Evolutionary conservation across 2,329 filamentous ascomycete species (phyloP).

Genomic region (Herpotrichia juniperi): DNA sequence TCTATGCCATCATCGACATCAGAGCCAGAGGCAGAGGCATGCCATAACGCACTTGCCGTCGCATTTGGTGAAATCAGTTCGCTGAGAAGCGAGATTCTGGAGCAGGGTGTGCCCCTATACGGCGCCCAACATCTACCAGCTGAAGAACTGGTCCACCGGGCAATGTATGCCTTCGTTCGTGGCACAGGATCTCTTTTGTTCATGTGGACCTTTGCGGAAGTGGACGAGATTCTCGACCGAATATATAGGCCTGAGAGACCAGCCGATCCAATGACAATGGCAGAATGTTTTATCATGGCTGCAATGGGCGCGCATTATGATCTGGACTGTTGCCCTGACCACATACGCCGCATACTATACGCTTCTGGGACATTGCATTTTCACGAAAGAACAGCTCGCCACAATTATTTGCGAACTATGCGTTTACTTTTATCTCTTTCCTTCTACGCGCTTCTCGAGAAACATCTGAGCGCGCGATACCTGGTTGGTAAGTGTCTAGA

Average conservation of each 20-base stretch:
- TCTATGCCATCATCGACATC: conserved; percentile 25
- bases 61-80: conserved; percentile 43
- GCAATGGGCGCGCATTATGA: conserved; percentile 47
- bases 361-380: conserved; percentile 42
- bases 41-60: conserved; percentile 42
- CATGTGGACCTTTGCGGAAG: conserved; percentile 41
- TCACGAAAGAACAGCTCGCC: conserved; percentile 34
- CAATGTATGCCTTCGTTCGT: conserved; percentile 41
- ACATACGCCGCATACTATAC: conserved; percentile 36
- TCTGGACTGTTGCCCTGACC: conserved; percentile 40
- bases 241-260: conserved; percentile 35
- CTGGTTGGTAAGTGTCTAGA: conserved; percentile 35
- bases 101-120: conserved; percentile 28
- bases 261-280: conserved; percentile 40
- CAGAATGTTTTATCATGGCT: conserved; percentile 43
- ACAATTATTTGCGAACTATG: conserved; percentile 42
- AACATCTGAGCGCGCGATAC: conserved; percentile 47
- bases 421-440: conserved; percentile 42
- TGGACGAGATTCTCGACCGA: conserved; percentile 40
- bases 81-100: conserved; percentile 37
- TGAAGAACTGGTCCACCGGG: conserved; percentile 32
- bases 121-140: conserved; percentile 34
- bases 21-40: conserved; percentile 32
- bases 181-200: conserved; percentile 45
- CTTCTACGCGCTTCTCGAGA: conserved; percentile 44